Base-by-base conservation (phyloP, 2,329 filamentous ascomycete species). In the Coniochaeta ligniaria region DNA sequence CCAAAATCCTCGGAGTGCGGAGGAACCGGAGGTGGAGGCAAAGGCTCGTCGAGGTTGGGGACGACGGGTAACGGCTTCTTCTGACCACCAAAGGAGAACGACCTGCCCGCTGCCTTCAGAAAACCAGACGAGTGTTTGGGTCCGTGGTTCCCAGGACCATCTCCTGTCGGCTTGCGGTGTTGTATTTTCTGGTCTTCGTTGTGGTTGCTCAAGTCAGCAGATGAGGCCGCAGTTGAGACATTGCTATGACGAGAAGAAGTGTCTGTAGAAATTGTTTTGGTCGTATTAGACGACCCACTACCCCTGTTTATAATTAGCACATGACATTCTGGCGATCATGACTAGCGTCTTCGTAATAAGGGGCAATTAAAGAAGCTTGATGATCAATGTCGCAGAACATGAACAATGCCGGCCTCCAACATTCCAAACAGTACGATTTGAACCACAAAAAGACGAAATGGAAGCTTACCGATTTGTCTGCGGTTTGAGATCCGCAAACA, bases 171-270 rank as follows among this genome's bases (percentile, higher is more conserved):
- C 66, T 77, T 82, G 66, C 71, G 78, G 60, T 65, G 67, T 36
- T 67, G 62, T 47, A 61, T 60, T n/a, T 68, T 68, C 57, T 70
- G 74, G 72, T 71, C 74, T 59, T 80, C 77, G 60, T 80, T 76
- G 41, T 76, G 73, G 11, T 65, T 66, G 47, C 68, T 71, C 36
- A 74, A 67, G 59, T 80, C 83, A 58, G 82, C 78, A 3, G 83
- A 85, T 3, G 83, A 86, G 14, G 83, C 82, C 38, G 83, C 77
- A 41, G 83, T 86, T n/a, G 83, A 86, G 59, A 78, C 80, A 71
- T 84, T 84, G 71, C 83, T 86, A 69, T 86, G 81, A 68, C 83
- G 80, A 57, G 83, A 86, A 36, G 83, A 86, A 66, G 81, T 83
- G 71, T 86, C 83, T 65, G 80, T 82, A 59, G 82, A 84, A 58